Evolutionary conservation across 257 asterid species (phyloP).

Genomic region (Capsicum chinense): DNA sequence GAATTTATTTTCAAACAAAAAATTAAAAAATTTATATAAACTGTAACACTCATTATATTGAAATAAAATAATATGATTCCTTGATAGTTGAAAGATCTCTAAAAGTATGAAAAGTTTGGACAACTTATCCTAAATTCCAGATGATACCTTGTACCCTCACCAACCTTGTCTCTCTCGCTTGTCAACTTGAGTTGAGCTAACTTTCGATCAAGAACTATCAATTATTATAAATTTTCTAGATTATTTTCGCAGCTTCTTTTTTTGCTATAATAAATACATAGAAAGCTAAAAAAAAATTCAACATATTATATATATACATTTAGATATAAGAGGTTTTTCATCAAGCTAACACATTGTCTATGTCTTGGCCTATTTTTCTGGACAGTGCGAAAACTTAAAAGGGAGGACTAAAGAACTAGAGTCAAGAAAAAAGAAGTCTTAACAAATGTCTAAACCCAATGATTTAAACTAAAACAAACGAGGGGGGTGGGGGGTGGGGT

Average conservation of each 20-base stretch:
- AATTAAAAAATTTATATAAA: background rate
- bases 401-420: background rate
- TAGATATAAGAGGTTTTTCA: background rate
- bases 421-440: background rate
- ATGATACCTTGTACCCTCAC: too few species aligned
- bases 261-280: background rate
- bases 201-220: too few species aligned
- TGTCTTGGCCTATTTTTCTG: background rate
- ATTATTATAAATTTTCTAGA: background rate
- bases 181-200: too few species aligned
- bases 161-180: too few species aligned
- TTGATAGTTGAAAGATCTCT: too few species aligned
- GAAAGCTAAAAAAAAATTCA: background rate
- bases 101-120: too few species aligned
- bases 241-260: background rate
- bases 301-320: constrained; percentile 4
- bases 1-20: too few species aligned
- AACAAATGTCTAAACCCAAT: too few species aligned
- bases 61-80: background rate
- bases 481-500: too few species aligned
- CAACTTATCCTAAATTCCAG: too few species aligned
- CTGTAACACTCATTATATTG: background rate
- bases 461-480: too few species aligned
- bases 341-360: background rate
- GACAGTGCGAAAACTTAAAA: background rate